Evolutionary conservation across 805 yeast genomes (phyloP).

Genomic region (Cyberlindnera veronae): DNA sequence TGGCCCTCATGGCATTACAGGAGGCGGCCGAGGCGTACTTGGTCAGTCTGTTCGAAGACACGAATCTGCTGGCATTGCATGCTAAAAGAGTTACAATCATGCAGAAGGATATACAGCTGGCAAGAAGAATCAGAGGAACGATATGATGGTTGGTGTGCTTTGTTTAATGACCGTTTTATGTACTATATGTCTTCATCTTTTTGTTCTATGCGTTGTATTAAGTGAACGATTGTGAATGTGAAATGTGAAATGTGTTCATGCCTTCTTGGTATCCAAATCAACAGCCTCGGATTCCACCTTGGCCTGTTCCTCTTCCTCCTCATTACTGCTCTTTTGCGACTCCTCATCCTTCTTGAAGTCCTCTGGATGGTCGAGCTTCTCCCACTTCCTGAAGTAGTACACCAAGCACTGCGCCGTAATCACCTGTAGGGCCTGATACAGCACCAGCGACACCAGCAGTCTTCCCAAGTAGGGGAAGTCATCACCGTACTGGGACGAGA

Average conservation of each 20-base stretch:
- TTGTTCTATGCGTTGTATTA: background rate
- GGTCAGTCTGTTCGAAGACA: constrained; percentile 71
- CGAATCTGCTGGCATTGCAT: constrained; percentile 73
- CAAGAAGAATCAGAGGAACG: constrained; percentile 68
- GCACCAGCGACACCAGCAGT: constrained; percentile 74
- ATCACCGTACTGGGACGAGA: constrained; percentile 76
- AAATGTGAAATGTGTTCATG: too few relatives aligned
- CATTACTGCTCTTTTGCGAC: constrained; percentile 9
- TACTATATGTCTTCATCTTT: background rate
- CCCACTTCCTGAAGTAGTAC: constrained; percentile 68
- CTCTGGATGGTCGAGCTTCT: constrained; percentile 22
- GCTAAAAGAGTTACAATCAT: constrained; percentile 82
- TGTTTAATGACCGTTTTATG: background rate
- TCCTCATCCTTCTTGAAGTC: constrained; percentile 19
- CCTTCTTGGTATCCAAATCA: too few relatives aligned
- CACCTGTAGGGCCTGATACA: constrained; percentile 87
- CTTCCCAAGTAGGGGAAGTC: constrained; percentile 60
- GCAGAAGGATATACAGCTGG: constrained; percentile 80
- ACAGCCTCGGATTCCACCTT: too few relatives aligned
- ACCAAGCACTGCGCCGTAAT: constrained; percentile 74
- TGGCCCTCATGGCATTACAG: constrained; percentile 73
- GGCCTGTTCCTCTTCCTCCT: constrained; percentile 1
- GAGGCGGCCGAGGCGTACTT: constrained; percentile 80
- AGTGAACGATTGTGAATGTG: too few relatives aligned
- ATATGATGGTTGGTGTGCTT: constrained; percentile 4